Evolutionary conservation across 2,329 filamentous ascomycete species (phyloP), one percentile per base, ranked within the genome.

Genomic region (Beauveria scarabaeidicola): DNA sequence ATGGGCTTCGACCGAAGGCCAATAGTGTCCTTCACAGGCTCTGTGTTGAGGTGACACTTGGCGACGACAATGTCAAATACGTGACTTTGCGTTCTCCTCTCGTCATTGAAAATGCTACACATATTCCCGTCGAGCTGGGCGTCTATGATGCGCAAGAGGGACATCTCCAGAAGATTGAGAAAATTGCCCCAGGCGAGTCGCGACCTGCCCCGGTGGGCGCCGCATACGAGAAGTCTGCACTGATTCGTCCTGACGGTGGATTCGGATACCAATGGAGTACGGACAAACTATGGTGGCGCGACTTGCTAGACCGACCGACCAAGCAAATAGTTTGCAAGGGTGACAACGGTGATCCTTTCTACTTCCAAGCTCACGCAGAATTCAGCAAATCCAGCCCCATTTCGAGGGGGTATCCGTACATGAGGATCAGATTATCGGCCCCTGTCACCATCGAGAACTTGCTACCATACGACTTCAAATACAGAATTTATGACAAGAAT

Each of bases 401-500:
- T 61, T 89, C 88, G 1, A 89, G 86, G 60, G 83, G 87, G 62
- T 99, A 99, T 69, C 94, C 94, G 0, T 94, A 94, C 72, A 97
- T 99, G 94, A 87, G 86, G 61, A 81, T 99, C 64, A 90, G 92
- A 65, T 82, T 99, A 3, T 96, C 91, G 25, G 93, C 94, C 0
- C 94, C 95, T 0, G 85, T 99, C 15, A 93, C 96, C 53, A 81
- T 99, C 5, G 93, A 99, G 72, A 99, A 99, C 65, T 77, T 99
- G 47, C 76, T 99, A 41, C 94, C 94, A 0, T 97, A 94, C 69
- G 94, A 99, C 73, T 99, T 99, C 84, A 97, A 99, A 74, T 99
- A 99, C 72, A 86, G 93, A 59, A 97, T 99, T 59, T 99, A 97
- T 69, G 94, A 99, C 77, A 97, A 95, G 77, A 95, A 96, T 72